Conservation (phyloP, 1,284 basidiomycete genomes). For the Trichosporon sp. region DNA sequence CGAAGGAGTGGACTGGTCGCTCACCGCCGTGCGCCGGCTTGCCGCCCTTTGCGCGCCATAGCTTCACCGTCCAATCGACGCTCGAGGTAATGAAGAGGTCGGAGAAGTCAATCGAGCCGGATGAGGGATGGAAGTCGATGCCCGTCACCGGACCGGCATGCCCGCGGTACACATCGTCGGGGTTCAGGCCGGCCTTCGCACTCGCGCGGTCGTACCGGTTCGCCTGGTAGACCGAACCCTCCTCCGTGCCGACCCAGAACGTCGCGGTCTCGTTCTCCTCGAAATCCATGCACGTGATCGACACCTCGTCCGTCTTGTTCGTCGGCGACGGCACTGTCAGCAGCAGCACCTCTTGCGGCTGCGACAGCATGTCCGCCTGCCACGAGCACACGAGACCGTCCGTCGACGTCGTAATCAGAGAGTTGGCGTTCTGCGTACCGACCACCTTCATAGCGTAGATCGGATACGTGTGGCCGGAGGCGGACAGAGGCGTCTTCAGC, state of each 20-base stretch:
- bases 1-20: constrained; percentile 82
- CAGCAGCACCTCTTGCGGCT: constrained; percentile 94
- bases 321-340: constrained; percentile 73
- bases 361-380: constrained; percentile 97
- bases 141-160: constrained; percentile 93
- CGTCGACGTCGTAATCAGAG: constrained; percentile 90
- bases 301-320: constrained; percentile 93
- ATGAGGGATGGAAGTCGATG: constrained; percentile 87
- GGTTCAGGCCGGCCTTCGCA: constrained; percentile 90
- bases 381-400: constrained; percentile 97
- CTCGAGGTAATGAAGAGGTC: constrained; percentile 90
- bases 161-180: constrained; percentile 85
- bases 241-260: constrained; percentile 96
- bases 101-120: constrained; percentile 88
- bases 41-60: constrained; percentile 74
- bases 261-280: constrained; percentile 92
- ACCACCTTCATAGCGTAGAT: constrained; percentile 97
- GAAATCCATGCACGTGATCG: constrained; percentile 88
- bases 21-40: constrained; percentile 54
- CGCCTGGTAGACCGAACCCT: constrained; percentile 93
- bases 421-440: constrained; percentile 97
- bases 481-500: constrained; percentile 91
- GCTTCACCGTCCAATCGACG: constrained; percentile 94
- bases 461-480: constrained; percentile 94
- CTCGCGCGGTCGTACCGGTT: constrained; percentile 95